Base-by-base conservation (phyloP, 129 eudicot genomes). In the Chrysanthemum seticuspe region DNA sequence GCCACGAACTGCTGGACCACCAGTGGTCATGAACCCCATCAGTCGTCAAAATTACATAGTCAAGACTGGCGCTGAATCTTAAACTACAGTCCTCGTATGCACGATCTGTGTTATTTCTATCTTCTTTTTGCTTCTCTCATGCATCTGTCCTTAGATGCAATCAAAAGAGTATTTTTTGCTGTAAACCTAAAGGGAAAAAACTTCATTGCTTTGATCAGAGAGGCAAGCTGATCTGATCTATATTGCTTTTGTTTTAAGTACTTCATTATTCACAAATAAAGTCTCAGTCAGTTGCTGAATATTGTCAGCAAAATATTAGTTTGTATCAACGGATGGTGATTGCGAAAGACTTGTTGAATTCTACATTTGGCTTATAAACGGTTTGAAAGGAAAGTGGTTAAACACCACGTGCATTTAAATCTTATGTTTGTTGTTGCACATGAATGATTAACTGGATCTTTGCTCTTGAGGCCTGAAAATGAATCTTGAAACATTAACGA, bases 1-100 rank as follows among this genome's bases (percentile, higher is more conserved):
- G 97, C 98, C 97, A 36, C 89, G 97, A 4, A 90, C 98, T 50
- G 97, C 93, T 7, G 96, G 98, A 44, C 97, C 97, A 36, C 97
- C 98, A 0, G 98, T 93, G 23, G 93, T 93, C 55, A 90, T 93
- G 96, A 90, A 90, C 82, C 97, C 98, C 55, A 87, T 92, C 86
- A 89, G 89, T 76, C 91, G 96, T 73, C 96, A 89, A 64, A 92
- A 89, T 74, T 89, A 77, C 82, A 87, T 92, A n/a, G 88, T 89
- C 80, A 92, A 89, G 66, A 62, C 83, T 76, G 68, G 67, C 6
- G 74, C 68, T n/a, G 87, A 89, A n/a, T 84, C 70, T 3, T 79
- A 64, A 78, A 78, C 74, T 67, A 9, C 61, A 23, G 7, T 23
- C 59, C 7, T 5, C 45, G 10, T 40, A 40, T 34, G 29, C 29